These are phyloP conservation scores for Magnaporthales sp. DNA, from an alignment of 2,329 filamentous ascomycete genomes.

Conservation along the genomic window DNA sequence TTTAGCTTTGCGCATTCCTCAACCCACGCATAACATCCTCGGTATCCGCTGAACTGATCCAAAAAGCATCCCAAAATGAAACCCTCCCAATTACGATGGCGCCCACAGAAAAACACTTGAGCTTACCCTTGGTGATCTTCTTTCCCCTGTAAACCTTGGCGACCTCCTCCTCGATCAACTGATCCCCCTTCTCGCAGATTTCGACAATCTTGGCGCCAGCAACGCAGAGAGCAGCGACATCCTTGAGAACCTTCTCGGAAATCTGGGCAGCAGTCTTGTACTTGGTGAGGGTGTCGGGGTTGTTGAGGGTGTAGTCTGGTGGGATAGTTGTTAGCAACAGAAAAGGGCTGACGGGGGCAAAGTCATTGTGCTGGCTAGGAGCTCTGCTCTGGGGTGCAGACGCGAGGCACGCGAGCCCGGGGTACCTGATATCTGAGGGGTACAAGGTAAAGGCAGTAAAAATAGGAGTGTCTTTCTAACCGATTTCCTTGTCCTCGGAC, in stretches of 20 bases:
- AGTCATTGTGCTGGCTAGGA: not conserved
- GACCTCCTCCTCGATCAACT: slow-evolving; percentile 87
- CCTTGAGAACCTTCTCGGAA: slow-evolving; percentile 89
- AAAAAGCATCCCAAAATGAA: not conserved
- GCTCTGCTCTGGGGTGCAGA: not conserved
- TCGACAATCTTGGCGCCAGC: slow-evolving; percentile 88
- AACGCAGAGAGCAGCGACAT: slow-evolving; percentile 64
- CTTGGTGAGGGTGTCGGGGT: slow-evolving; percentile 94
- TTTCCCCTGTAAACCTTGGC: slow-evolving; percentile 97
- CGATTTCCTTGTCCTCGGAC: slow-evolving; percentile 34
- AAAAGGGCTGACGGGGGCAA: not conserved
- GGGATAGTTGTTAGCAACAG: not conserved
- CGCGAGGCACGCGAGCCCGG: slow-evolving; percentile 7
- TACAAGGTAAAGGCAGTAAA: slow-evolving; percentile 7
- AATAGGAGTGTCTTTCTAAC: slow-evolving; percentile 21
- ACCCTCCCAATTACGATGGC: not conserved
- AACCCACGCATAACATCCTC: not conserved
- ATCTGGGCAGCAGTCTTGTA: slow-evolving; percentile 96
- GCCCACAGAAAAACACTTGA: not conserved
- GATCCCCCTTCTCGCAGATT: slow-evolving; percentile 92
- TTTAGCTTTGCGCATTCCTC: not conserved
- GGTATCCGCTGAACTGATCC: not conserved
- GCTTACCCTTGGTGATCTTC: slow-evolving; percentile 83
- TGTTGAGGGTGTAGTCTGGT: slow-evolving; percentile 82
- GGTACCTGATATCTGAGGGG: slow-evolving; percentile 12